Evolutionary conservation across 306 rosid genomes (phyloP).

Genomic region (Cotoneaster glaucophyllus): DNA sequence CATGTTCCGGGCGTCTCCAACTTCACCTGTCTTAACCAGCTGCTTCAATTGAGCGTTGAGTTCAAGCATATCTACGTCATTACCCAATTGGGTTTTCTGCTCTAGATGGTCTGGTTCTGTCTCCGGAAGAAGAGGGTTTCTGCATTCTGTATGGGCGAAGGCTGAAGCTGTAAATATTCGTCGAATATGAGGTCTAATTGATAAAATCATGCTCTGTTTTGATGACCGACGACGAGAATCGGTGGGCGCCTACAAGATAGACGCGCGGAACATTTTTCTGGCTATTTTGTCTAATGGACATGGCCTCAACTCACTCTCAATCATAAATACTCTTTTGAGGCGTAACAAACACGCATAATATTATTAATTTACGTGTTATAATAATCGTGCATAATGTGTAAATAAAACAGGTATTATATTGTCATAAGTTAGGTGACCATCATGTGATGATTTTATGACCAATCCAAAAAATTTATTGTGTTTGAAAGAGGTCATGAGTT

Average conservation of each 20-base stretch:
- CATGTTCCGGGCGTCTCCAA: conserved; percentile 42
- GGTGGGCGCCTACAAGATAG: not conserved
- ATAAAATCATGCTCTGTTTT: conserved; percentile 15
- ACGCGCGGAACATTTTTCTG: not conserved
- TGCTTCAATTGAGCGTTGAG: conserved; percentile 50
- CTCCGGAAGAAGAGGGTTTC: conserved; percentile 9
- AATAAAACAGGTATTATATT: too few relatives aligned
- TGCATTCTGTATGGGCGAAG: conserved; percentile 11
- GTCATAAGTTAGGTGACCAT: too few relatives aligned
- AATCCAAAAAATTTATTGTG: too few relatives aligned
- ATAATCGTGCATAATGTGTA: too few relatives aligned
- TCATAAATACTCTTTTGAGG: too few relatives aligned
- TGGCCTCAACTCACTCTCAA: too few relatives aligned
- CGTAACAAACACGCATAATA: rapidly evolving
- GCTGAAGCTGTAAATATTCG: conserved; percentile 27
- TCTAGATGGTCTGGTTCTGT: conserved; percentile 14
- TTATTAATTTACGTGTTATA: too few relatives aligned
- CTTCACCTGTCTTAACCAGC: conserved; percentile 35
- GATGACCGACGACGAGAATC: not conserved
- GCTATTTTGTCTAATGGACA: not conserved
- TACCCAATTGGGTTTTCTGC: conserved; percentile 15
- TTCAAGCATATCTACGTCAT: conserved; percentile 25
- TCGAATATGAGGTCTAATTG: conserved; percentile 13
- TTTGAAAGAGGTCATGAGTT: too few relatives aligned
- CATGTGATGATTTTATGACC: too few relatives aligned